A percentile compares a stretch with the other conserved stretches of the same genome.
Evolutionary conservation across 768 basidiomycete genomes (phyloP).

Genomic region (Strobilomyces echinocephalus): DNA sequence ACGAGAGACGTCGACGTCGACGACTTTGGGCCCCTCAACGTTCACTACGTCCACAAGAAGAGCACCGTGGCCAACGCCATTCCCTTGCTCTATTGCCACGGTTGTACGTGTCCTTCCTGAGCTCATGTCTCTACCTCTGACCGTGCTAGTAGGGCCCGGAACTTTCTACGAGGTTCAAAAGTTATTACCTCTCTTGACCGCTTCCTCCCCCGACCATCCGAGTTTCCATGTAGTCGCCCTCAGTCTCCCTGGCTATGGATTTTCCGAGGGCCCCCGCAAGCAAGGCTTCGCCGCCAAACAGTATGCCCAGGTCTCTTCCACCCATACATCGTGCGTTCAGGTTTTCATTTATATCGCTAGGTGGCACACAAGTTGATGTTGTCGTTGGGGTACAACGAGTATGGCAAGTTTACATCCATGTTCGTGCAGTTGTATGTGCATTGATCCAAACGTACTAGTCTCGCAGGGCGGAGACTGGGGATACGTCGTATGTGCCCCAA

Average conservation of each 20-base stretch:
- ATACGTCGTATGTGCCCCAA: conserved; percentile 23
- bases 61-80: conserved; percentile 44
- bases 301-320: conserved; percentile 46
- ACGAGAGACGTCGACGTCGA: conserved; percentile 47
- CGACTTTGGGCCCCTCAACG: conserved; percentile 42
- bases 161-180: conserved; percentile 44
- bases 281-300: conserved; percentile 47
- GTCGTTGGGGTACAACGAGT: conserved; percentile 44
- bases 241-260: conserved; percentile 58
- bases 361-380: conserved; percentile 48
- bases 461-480: conserved; percentile 51
- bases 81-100: conserved; percentile 58
- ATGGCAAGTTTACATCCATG: conserved; percentile 29
- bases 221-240: conserved; percentile 60
- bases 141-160: conserved; percentile 46
- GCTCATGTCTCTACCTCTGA: not conserved
- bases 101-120: conserved; percentile 36
- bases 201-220: conserved; percentile 39
- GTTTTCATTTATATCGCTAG: conserved; percentile 15
- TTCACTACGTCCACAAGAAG: conserved; percentile 57
- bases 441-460: conserved; percentile 27
- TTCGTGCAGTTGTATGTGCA: no score
- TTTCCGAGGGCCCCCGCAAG: conserved; percentile 52
- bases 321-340: not conserved
- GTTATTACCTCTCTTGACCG: conserved; percentile 49